phyloP scores from a whole-genome alignment of 495 filamentous ascomycete genomes.

The Xylaria grammica region DNA sequence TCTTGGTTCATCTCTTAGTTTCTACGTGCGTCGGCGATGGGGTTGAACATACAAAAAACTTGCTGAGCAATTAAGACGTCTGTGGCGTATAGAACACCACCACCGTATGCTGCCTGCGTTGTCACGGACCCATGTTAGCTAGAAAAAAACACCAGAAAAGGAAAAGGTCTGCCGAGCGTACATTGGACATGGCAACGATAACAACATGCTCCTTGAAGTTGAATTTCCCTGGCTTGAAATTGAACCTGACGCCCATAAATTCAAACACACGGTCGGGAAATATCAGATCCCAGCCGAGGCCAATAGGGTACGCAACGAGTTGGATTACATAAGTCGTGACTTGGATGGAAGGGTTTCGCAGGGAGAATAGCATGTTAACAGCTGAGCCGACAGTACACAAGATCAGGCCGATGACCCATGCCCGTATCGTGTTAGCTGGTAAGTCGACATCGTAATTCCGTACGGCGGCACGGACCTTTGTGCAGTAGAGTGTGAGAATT shows the following conservation, averaged over 20 bases:
- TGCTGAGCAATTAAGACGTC: conserved; percentile 52
- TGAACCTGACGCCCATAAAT: conserved; percentile 64
- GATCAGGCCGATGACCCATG: conserved; percentile 73
- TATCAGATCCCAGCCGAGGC: conserved; percentile 59
- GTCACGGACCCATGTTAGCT: conserved; percentile 6
- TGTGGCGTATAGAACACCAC: conserved; percentile 54
- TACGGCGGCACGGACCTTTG: conserved; percentile 63
- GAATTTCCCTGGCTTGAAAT: conserved; percentile 72
- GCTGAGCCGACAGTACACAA: conserved; percentile 66
- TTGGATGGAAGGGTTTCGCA: conserved; percentile 67
- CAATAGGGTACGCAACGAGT: conserved; percentile 71
- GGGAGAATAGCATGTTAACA: conserved; percentile 72
- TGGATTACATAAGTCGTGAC: conserved; percentile 73
- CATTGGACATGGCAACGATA: conserved; percentile 76
- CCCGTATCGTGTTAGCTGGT: conserved; percentile 70
- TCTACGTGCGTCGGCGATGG: not conserved
- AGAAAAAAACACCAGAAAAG: not conserved
- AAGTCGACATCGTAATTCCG: conserved; percentile 71
- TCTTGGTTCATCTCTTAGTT: conserved; percentile 26
- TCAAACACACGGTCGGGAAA: conserved; percentile 63
- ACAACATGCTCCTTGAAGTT: conserved; percentile 82
- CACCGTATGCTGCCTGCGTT: conserved; percentile 45
- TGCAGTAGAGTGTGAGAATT: conserved; percentile 41
- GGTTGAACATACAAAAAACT: conserved; percentile 46
- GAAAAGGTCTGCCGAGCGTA: conserved; percentile 31